Evolutionary conservation across 2,329 filamentous ascomycete genomes (phyloP).

Genomic region (Cercospora sojina): DNA sequence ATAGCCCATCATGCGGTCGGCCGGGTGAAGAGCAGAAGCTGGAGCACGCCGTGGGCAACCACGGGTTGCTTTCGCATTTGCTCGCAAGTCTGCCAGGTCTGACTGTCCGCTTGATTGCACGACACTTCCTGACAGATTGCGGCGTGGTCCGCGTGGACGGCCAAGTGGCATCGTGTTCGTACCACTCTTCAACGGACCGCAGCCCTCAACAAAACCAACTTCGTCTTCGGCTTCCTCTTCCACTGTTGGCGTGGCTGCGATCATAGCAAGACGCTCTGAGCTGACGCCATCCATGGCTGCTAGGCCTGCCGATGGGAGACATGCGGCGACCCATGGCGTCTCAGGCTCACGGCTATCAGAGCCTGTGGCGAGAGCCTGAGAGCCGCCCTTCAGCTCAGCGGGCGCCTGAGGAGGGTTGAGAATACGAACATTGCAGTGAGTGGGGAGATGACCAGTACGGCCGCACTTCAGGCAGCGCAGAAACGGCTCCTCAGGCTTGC

Average conservation of each 20-base stretch:
- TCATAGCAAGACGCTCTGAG: constrained; percentile 11
- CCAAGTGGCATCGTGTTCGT: constrained; percentile 7
- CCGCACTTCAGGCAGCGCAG: background rate
- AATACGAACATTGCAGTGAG: background rate
- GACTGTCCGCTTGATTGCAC: background rate
- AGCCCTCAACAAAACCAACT: background rate
- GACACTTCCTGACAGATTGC: background rate
- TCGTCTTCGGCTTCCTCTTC: background rate
- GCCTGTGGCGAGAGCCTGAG: background rate
- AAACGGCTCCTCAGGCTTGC: background rate
- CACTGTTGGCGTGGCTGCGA: constrained; percentile 2
- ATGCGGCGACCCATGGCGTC: background rate
- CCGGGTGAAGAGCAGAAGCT: background rate
- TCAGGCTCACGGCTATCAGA: background rate
- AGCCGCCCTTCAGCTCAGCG: background rate
- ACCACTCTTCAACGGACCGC: background rate
- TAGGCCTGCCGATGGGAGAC: background rate
- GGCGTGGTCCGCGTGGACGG: background rate
- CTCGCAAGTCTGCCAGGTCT: background rate
- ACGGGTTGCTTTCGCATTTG: background rate
- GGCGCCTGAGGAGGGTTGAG: background rate
- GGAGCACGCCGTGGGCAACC: background rate
- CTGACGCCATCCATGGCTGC: constrained; percentile 11
- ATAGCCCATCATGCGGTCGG: background rate
- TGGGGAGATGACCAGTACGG: background rate